Evolutionary conservation across 805 yeast species (phyloP), one percentile per base, ranked within the genome.

Genomic region (Lipomyces mesembrius): DNA sequence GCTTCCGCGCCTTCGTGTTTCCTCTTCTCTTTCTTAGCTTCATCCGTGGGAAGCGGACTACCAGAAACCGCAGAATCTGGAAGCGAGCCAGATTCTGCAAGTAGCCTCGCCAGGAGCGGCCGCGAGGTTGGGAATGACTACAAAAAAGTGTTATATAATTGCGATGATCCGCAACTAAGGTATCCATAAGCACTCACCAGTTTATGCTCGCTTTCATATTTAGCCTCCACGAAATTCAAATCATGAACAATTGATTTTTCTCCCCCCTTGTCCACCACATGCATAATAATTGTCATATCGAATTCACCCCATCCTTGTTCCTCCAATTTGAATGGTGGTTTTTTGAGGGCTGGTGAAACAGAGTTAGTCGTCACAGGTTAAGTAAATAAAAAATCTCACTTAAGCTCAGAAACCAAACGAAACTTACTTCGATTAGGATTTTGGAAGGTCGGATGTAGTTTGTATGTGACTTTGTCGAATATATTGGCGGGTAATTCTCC

Each of bases 261-360:
- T 59, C 98, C 98, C 63, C 88, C 90, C 75, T 89, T 90, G 67
- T 96, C 98, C 22, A 88, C 83, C 57, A 90, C 80, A 68, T 89
- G 89, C 55, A 93, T 81, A 43, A 90, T 83, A 68, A 95, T 88
- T 51, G 90, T 90, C 76, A 95, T 84, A 75, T 93, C 97, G 75
- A 94, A 94, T 72, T 94, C 98, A 77, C 98, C 99, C 98, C 99
- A 94, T 61, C 99, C 99, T 80, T 91, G 88, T 78, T 94, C 99
- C 75, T 87, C 90, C 65, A 94, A 89, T 75, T 80, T 85, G 80
- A 93, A 94, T 11, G 99, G 99, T 9, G 90, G 85, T 75, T 88
- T 88, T 75, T 90, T 91, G 76, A 92, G 77, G 12, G 89, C 83
- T 73, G 52, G 27, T 12, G 5, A 37, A 37, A 32, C n/a, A 20